phyloP scores from a whole-genome alignment of 306 rosid species.

The Sechiopsis laciniata region DNA sequence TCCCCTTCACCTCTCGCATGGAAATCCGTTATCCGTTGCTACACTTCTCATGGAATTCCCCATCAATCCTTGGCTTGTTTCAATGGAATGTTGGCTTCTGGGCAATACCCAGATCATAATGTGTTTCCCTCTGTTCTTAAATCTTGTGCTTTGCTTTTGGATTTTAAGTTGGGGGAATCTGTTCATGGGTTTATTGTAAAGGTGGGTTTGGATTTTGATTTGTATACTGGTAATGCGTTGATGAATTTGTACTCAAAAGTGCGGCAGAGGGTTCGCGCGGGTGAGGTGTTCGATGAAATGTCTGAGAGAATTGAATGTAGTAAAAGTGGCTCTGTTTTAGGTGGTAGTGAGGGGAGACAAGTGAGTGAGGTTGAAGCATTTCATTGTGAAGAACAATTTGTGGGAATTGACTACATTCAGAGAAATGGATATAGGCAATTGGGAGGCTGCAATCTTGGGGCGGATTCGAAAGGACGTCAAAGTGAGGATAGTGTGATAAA shows the following conservation, averaged over 20 bases:
- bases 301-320: slow-evolving; percentile 22
- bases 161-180: slow-evolving; percentile 44
- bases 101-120: slow-evolving; percentile 39
- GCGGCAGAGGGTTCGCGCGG: slow-evolving; percentile 13
- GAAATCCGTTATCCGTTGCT: slow-evolving; percentile 61
- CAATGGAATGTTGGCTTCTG: slow-evolving; percentile 41
- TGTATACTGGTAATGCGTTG: slow-evolving; percentile 73
- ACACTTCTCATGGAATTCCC: slow-evolving; percentile 47
- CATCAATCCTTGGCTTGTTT: slow-evolving; percentile 42
- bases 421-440: neutral
- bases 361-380: slow-evolving; percentile 19
- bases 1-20: slow-evolving; percentile 48
- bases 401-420: neutral
- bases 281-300: slow-evolving; percentile 35
- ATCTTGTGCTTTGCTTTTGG: slow-evolving; percentile 48
- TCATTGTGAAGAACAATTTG: slow-evolving; percentile 13
- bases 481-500: slow-evolving; percentile 39
- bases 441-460: slow-evolving; percentile 4
- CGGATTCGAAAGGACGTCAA: neutral
- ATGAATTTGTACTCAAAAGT: slow-evolving; percentile 64
- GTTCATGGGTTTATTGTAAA: slow-evolving; percentile 50
- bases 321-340: neutral
- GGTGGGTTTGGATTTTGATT: slow-evolving; percentile 48
- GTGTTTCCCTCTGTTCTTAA: slow-evolving; percentile 68
- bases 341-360: neutral